Conservation (phyloP, 352 stramenopile species). For the Phytophthora capsici region DNA sequence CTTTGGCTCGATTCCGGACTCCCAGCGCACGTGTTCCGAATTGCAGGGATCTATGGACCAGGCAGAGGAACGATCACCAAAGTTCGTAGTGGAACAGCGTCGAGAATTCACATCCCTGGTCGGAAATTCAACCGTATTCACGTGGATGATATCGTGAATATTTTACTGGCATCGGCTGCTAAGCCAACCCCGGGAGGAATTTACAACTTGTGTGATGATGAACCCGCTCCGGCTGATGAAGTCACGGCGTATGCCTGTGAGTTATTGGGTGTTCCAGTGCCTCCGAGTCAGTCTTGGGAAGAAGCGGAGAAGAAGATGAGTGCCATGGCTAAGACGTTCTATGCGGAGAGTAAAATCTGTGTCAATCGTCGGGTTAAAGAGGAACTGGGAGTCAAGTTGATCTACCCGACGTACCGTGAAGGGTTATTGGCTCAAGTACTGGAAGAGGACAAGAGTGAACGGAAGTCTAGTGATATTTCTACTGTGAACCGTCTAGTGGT, state of each 20-base stretch:
- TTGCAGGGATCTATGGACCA: slow-evolving; percentile 93
- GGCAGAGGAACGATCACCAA: slow-evolving; percentile 83
- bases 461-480: slow-evolving; percentile 6
- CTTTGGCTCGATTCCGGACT: slow-evolving; percentile 77
- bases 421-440: slow-evolving; percentile 80
- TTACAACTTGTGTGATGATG: slow-evolving; percentile 92
- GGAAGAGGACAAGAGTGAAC: slow-evolving; percentile 58
- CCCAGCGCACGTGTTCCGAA: slow-evolving; percentile 87
- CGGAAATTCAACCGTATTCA: slow-evolving; percentile 91
- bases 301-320: slow-evolving; percentile 80
- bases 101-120: slow-evolving; percentile 75
- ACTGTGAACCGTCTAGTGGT: slow-evolving; percentile 39
- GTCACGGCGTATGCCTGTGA: slow-evolving; percentile 84
- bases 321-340: slow-evolving; percentile 89
- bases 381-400: slow-evolving; percentile 73
- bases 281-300: slow-evolving; percentile 70
- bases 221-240: slow-evolving; percentile 80
- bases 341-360: slow-evolving; percentile 85
- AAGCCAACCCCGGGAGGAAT: slow-evolving; percentile 67
- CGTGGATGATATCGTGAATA: slow-evolving; percentile 89
- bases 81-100: slow-evolving; percentile 69
- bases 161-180: slow-evolving; percentile 75
- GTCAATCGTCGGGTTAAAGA: slow-evolving; percentile 76
- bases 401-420: slow-evolving; percentile 85
- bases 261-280: slow-evolving; percentile 58